Percentiles rank a stretch among this genome's conserved stretches.
Evolutionary conservation across 352 stramenopile genomes (phyloP).

Genomic region (Pythium pyrilobum): DNA sequence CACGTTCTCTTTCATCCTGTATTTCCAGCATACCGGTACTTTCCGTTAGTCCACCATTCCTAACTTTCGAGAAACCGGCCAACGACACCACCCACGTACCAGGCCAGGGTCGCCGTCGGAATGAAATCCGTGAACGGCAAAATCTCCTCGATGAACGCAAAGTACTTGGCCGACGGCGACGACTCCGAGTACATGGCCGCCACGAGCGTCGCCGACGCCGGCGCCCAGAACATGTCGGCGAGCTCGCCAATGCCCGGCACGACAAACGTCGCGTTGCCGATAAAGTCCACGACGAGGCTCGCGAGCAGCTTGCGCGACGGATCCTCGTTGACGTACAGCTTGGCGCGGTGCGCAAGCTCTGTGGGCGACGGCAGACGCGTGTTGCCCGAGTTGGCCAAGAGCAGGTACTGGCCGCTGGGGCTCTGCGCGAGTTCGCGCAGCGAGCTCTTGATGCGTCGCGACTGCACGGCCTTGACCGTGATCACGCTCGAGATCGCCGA

Average conservation of each 20-base stretch:
- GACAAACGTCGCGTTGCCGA: slow-evolving; percentile 86
- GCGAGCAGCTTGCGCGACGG: slow-evolving; percentile 52
- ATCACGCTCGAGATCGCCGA: slow-evolving; percentile 46
- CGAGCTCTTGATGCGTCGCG: slow-evolving; percentile 36
- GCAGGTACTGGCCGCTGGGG: slow-evolving; percentile 50
- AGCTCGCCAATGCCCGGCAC: slow-evolving; percentile 86
- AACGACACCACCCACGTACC: slow-evolving; percentile 28
- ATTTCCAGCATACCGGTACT: background rate
- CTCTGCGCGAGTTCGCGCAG: slow-evolving; percentile 41
- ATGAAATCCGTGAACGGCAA: slow-evolving; percentile 96
- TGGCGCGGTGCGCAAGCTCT: slow-evolving; percentile 26
- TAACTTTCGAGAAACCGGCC: background rate
- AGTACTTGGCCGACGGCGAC: slow-evolving; percentile 83
- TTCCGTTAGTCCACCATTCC: background rate
- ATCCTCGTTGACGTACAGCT: slow-evolving; percentile 48
- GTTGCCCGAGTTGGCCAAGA: slow-evolving; percentile 46
- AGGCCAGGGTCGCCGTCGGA: slow-evolving; percentile 91
- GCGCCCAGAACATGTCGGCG: slow-evolving; percentile 91
- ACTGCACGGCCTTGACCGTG: slow-evolving; percentile 40
- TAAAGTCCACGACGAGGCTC: slow-evolving; percentile 85
- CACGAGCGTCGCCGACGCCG: slow-evolving; percentile 86
- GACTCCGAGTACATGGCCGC: slow-evolving; percentile 88
- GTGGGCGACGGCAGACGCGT: slow-evolving; percentile 24
- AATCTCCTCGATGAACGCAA: slow-evolving; percentile 76
- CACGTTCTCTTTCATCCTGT: slow-evolving; percentile 61